phyloP scores from a whole-genome alignment of 1,139 yeast species.

The Kodamaea fungicola region DNA sequence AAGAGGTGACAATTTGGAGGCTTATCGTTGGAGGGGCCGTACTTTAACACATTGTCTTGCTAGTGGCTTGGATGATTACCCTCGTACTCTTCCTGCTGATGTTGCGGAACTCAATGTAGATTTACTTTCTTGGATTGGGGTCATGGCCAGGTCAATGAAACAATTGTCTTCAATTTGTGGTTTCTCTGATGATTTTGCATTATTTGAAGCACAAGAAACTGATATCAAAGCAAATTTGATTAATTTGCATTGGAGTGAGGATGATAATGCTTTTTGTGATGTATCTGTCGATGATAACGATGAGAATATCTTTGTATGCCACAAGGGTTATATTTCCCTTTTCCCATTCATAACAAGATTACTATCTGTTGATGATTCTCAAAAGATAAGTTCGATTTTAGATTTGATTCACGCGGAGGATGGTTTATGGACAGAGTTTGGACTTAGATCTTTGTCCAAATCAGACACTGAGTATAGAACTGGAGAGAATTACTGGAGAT shows the following conservation, averaged over 20 bases:
- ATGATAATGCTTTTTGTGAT: constrained; percentile 76
- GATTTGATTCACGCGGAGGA: constrained; percentile 63
- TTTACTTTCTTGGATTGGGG: constrained; percentile 87
- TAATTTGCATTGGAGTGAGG: constrained; percentile 74
- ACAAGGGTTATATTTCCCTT: constrained; percentile 81
- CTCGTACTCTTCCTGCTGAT: constrained; percentile 79
- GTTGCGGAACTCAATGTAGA: constrained; percentile 90
- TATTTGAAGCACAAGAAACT: constrained; percentile 50
- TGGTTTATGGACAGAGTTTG: constrained; percentile 74
- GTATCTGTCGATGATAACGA: constrained; percentile 71
- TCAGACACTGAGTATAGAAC: constrained; percentile 63
- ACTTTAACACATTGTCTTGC: constrained; percentile 83
- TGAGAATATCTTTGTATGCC: constrained; percentile 67
- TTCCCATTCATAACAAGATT: constrained; percentile 81
- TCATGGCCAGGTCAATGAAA: constrained; percentile 81
- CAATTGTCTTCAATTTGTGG: constrained; percentile 68
- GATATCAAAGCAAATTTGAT: constrained; percentile 64
- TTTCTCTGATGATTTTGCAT: constrained; percentile 51
- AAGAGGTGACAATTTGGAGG: constrained; percentile 56
- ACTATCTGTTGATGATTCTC: constrained; percentile 49
- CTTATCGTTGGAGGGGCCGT: constrained; percentile 92
- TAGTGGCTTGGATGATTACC: constrained; percentile 94
- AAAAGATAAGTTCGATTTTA: constrained; percentile 50
- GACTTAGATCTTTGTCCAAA: constrained; percentile 78
- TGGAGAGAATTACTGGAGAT: constrained; percentile 94